Percentiles rank a stretch among this genome's conserved stretches.
phyloP scores from a whole-genome alignment of 257 asterid species.

The Solanum dulcamara region DNA sequence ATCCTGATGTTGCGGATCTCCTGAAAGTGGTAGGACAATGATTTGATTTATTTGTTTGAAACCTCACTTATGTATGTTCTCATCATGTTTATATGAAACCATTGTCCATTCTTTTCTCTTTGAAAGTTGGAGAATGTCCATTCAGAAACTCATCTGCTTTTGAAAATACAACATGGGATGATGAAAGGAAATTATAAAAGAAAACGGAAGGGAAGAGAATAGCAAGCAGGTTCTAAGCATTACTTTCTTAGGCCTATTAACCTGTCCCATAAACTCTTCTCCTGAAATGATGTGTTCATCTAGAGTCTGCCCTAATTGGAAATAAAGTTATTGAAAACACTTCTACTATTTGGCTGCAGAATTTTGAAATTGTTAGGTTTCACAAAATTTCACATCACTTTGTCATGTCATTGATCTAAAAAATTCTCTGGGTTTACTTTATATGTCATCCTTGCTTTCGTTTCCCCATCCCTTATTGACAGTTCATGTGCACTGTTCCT shows the following conservation, averaged over 20 bases:
- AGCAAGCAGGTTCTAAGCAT: background rate
- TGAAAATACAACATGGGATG: background rate
- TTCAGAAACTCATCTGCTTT: background rate
- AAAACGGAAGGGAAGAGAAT: background rate
- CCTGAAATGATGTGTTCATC: background rate
- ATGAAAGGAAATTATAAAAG: background rate
- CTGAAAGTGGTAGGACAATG: slow-evolving; percentile 36
- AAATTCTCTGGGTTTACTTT: background rate
- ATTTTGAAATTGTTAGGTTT: background rate
- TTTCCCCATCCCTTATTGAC: background rate
- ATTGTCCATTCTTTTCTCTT: background rate
- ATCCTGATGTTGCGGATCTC: slow-evolving; percentile 34
- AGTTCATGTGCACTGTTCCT: background rate
- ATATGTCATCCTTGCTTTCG: background rate
- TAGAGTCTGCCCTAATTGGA: background rate
- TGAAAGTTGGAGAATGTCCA: background rate
- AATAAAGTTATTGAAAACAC: background rate
- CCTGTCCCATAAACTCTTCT: background rate
- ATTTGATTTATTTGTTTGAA: background rate
- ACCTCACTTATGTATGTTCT: background rate
- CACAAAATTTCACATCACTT: background rate
- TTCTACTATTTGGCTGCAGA: background rate
- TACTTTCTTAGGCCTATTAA: background rate
- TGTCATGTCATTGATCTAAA: background rate
- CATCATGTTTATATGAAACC: background rate